Evolutionary conservation across 768 basidiomycete species (phyloP), one percentile per base, ranked within the genome.

Genomic region (Vararia minispora): DNA sequence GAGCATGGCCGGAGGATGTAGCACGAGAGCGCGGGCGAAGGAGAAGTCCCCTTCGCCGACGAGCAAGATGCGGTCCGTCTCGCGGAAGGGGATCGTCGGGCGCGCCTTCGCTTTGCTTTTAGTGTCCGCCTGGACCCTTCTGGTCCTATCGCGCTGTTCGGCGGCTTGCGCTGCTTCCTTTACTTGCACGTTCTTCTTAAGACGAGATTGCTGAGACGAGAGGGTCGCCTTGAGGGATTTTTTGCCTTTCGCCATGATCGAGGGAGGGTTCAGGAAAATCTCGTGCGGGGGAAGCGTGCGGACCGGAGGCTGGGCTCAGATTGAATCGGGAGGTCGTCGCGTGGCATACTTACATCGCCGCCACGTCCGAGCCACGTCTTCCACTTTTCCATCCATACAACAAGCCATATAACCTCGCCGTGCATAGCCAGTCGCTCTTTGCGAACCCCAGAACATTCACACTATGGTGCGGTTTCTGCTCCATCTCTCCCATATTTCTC

Each of bases 41-140:
- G 92, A 94, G 52, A 98, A 97, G 57, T 97, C 88, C 9, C 89
- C 94, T 64, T 98, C 94, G 7, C 92, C 94, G 37, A 98, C 63
- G 22, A 94, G 68, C 16, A 87, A 65, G 24, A 88, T 79, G 33
- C 56, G 72, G 52, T 87, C 79, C 6, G 71, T 75, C 0, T 72
- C 52, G 11, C 54, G 56, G 58, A 85, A 86, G 0, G 84, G 85
- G 7, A 83, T 64, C 0, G 71, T 81, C 1, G 65, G 61, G n/a
- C 53, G 61, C 6, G 47, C 52, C 44, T 60, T 64, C 17, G 52
- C 60, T 52, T 65, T 69, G 22, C 58, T 58, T 54, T 76, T 65
- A 36, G 61, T 47, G 40, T 61, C 47, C 30, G 41, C 35, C 27
- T 48, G 40, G 33, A 18, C 26, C 25, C 25, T 39, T 42, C 44